phyloP scores from a whole-genome alignment of 176 grass and related monocot species.

The Neostapfia colusana region DNA sequence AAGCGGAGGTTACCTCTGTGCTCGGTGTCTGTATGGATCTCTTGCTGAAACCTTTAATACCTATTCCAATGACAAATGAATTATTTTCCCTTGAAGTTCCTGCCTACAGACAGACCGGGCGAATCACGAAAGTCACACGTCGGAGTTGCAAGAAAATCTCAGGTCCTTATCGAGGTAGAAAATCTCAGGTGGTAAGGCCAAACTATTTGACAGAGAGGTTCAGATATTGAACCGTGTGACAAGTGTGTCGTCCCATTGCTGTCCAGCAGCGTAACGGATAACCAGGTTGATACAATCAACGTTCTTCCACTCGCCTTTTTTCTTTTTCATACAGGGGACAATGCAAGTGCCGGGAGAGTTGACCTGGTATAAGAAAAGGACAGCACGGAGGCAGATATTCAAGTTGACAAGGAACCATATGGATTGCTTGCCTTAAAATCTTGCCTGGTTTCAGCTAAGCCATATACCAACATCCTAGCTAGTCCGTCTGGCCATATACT shows the following conservation, averaged over 20 bases:
- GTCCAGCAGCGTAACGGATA: slow-evolving; percentile 25
- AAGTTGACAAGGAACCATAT: slow-evolving; percentile 1
- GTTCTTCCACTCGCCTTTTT: slow-evolving; percentile 22
- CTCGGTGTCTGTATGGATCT: background rate
- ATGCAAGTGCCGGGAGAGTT: slow-evolving; percentile 18
- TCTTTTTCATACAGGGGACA: slow-evolving; percentile 15
- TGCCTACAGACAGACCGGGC: background rate
- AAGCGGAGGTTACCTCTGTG: background rate
- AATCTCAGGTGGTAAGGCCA: slow-evolving; percentile 11
- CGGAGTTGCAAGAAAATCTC: background rate
- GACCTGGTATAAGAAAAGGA: slow-evolving; percentile 49
- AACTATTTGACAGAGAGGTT: background rate
- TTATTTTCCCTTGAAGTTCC: background rate
- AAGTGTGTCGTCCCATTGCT: slow-evolving; percentile 23
- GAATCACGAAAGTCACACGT: background rate
- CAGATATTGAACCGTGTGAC: no score
- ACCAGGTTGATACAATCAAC: slow-evolving; percentile 4
- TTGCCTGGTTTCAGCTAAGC: slow-evolving; percentile 38
- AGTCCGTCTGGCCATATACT: slow-evolving; percentile 16
- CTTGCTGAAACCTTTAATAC: background rate
- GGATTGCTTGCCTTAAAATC: slow-evolving; percentile 41
- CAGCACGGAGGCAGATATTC: slow-evolving; percentile 27
- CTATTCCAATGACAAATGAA: background rate
- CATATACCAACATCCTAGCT: slow-evolving; percentile 24
- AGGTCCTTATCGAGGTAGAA: no score